These are phyloP conservation scores for Cytospora piceae DNA, from an alignment of 2,329 filamentous ascomycete genomes.

Conservation along the genomic window DNA sequence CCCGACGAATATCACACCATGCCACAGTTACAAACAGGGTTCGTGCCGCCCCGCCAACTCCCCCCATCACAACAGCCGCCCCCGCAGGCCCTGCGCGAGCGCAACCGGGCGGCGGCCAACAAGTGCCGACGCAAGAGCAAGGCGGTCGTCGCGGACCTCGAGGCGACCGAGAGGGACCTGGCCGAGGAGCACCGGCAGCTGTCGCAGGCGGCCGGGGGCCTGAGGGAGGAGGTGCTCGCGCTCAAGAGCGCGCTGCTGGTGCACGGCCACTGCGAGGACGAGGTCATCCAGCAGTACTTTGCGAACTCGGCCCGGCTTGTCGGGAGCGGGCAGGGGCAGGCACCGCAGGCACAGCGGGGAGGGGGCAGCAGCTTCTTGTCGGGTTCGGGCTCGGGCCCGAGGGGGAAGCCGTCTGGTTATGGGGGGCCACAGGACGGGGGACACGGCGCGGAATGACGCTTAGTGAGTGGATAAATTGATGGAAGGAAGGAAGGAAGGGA, in stretches of 20 bases:
- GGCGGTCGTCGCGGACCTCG: constrained; percentile 34
- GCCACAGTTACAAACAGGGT: not conserved
- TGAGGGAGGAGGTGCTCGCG: constrained; percentile 37
- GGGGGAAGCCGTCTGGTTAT: not conserved
- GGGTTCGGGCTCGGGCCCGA: not conserved
- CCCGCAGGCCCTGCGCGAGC: constrained; percentile 29
- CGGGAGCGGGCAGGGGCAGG: not conserved
- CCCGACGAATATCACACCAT: not conserved
- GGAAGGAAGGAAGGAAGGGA: too few species aligned
- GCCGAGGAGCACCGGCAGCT: constrained; percentile 32
- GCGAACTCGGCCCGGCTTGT: constrained; percentile 31
- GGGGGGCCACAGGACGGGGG: not conserved
- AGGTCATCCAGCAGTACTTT: constrained; percentile 37
- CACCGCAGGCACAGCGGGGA: not conserved
- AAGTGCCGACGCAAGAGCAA: constrained; percentile 40
- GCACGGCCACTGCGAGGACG: constrained; percentile 37
- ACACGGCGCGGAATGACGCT: not conserved
- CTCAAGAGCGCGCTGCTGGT: constrained; percentile 38
- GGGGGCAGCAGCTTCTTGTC: not conserved
- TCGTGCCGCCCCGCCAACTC: too few species aligned
- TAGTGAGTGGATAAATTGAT: too few species aligned
- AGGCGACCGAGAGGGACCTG: constrained; percentile 33
- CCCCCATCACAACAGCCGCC: not conserved
- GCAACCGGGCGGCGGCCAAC: constrained; percentile 38
- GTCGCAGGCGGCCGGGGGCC: constrained; percentile 30